phyloP scores from a whole-genome alignment of 768 basidiomycete genomes.

The Sarcodon aspratus region DNA sequence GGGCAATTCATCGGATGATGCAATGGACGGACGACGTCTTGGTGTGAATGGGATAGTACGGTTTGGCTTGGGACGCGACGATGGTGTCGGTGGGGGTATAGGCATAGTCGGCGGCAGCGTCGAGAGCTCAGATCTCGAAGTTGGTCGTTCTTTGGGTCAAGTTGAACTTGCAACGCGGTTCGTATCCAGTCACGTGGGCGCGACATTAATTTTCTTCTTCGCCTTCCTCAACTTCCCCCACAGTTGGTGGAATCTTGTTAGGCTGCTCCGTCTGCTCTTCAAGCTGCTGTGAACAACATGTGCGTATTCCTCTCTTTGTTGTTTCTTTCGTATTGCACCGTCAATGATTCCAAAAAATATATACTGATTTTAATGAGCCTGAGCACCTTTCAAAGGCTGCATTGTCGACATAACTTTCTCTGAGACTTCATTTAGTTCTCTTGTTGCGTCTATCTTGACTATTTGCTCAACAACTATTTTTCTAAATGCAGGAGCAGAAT shows the following conservation, averaged over 20 bases:
- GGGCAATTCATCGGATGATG: slow-evolving; percentile 20
- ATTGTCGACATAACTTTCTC: neutral
- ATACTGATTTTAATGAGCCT: slow-evolving; percentile 1
- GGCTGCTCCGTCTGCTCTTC: neutral
- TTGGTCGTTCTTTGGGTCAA: neutral
- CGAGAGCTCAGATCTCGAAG: neutral
- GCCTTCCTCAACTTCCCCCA: neutral
- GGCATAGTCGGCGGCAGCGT: neutral
- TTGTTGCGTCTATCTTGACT: too few relatives aligned
- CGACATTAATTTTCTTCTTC: neutral
- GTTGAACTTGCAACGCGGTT: neutral
- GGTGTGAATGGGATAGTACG: slow-evolving; percentile 43
- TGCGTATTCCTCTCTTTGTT: neutral
- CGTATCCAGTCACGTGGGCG: neutral
- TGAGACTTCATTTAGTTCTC: neutral
- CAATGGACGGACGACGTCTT: slow-evolving; percentile 33
- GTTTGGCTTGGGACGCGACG: slow-evolving; percentile 19
- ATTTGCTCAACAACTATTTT: too few relatives aligned
- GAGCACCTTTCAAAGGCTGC: neutral
- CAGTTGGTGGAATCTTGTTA: neutral
- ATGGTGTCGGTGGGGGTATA: slow-evolving; percentile 8
- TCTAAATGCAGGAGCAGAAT: too few relatives aligned
- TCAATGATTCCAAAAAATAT: neutral
- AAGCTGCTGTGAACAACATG: neutral
- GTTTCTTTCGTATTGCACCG: neutral